Conservation (phyloP, 2,329 filamentous ascomycete genomes). For the Epichloe uncinata region DNA sequence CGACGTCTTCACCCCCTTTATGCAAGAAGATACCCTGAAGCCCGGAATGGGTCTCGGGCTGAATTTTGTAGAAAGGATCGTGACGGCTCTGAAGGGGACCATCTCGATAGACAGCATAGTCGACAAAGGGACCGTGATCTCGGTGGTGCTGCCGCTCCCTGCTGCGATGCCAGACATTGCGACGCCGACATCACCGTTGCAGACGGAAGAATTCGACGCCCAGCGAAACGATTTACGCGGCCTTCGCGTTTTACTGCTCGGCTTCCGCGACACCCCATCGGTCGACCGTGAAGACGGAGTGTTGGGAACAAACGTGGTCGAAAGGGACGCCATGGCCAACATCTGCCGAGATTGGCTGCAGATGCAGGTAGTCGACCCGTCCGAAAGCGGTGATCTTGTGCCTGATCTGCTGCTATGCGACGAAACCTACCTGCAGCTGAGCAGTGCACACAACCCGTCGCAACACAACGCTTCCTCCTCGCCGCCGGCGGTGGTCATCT, state of each 20-base stretch:
- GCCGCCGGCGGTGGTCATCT: conserved; percentile 5
- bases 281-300: conserved; percentile 1
- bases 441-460: conserved; percentile 7
- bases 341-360: conserved; percentile 22
- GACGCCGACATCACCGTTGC: neutral
- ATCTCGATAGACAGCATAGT: conserved; percentile 41
- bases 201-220: conserved; percentile 16
- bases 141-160: conserved; percentile 19
- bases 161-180: conserved; percentile 2
- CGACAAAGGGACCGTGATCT: conserved; percentile 23
- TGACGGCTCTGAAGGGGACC: conserved; percentile 42
- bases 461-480: conserved; percentile 4
- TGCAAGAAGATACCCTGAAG: conserved; percentile 47
- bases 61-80: conserved; percentile 48
- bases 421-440: conserved; percentile 15
- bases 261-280: conserved; percentile 9
- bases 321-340: conserved; percentile 2
- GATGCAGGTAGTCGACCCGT: conserved; percentile 14
- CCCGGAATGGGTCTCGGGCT: conserved; percentile 52
- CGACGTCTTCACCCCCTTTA: conserved; percentile 50
- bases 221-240: conserved; percentile 18
- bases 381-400: conserved; percentile 4
- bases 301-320: conserved; percentile 4
- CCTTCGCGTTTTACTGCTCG: conserved; percentile 16
- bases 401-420: conserved; percentile 16